Percentiles rank a stretch among this genome's conserved stretches.
phyloP scores from a whole-genome alignment of 31 red algal species.

The Endocladia muricata region DNA sequence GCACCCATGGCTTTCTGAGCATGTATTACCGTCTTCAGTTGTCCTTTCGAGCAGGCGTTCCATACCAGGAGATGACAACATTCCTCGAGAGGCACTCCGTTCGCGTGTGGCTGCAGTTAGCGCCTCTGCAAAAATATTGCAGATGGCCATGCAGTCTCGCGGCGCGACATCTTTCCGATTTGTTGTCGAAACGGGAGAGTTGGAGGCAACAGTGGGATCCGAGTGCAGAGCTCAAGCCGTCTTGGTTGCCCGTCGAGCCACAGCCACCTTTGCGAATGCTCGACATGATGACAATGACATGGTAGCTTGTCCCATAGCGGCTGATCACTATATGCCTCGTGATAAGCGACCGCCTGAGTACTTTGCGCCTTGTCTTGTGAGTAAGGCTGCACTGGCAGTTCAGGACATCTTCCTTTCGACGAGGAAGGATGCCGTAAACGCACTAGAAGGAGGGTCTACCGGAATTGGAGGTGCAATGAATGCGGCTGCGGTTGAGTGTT shows the following conservation, averaged over 20 bases:
- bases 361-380: constrained; percentile 64
- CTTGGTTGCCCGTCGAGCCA: constrained; percentile 42
- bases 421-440: constrained; percentile 45
- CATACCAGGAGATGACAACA: background rate
- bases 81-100: constrained; percentile 33
- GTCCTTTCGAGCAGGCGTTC: constrained; percentile 38
- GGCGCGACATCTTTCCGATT: constrained; percentile 60
- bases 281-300: constrained; percentile 59
- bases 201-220: constrained; percentile 58
- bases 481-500: constrained; percentile 61
- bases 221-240: constrained; percentile 79
- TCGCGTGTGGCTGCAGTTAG: constrained; percentile 43
- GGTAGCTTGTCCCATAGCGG: constrained; percentile 54
- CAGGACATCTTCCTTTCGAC: constrained; percentile 63
- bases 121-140: constrained; percentile 47
- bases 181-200: constrained; percentile 26
- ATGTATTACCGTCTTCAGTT: constrained; percentile 46
- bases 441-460: constrained; percentile 45
- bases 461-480: constrained; percentile 51
- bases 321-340: constrained; percentile 43
- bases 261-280: constrained; percentile 54
- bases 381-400: constrained; percentile 44
- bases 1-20: constrained; percentile 59
- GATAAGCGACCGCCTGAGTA: constrained; percentile 38
- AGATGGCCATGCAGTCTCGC: constrained; percentile 48